Evolutionary conservation across 78 protist genomes (phyloP).

Genomic region (Andalucia godoyi): DNA sequence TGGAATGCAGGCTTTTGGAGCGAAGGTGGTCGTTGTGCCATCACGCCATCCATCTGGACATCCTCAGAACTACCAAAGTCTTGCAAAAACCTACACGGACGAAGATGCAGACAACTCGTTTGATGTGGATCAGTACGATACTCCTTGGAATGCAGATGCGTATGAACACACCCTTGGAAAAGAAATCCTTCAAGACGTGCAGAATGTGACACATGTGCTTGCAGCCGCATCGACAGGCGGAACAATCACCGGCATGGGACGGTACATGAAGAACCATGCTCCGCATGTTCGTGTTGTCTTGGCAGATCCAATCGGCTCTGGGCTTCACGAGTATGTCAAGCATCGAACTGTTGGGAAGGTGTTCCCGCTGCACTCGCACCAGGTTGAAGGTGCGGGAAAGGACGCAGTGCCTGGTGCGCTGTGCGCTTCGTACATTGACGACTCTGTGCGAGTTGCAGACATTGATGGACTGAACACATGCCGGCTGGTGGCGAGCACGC

Average conservation of each 20-base stretch:
- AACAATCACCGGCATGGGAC: constrained; percentile 8
- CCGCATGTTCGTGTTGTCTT: not conserved
- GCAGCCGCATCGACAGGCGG: constrained; percentile 3
- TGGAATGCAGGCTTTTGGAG: constrained; percentile 44
- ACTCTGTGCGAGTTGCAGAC: too few species aligned
- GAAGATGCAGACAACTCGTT: constrained; percentile 9
- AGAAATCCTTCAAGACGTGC: constrained; percentile 13
- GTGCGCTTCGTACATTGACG: too few species aligned
- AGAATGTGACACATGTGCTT: not conserved
- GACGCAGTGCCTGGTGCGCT: not conserved
- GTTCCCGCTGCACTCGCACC: not conserved
- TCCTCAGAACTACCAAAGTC: not conserved
- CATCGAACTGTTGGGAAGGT: too few species aligned
- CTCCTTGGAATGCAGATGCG: constrained; percentile 7
- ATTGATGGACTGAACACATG: too few species aligned
- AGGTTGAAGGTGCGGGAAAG: constrained; percentile 5
- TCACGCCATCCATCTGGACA: constrained; percentile 6
- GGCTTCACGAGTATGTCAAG: not conserved
- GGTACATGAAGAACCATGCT: not conserved
- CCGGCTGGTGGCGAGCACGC: too few species aligned
- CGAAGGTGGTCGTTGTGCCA: constrained; percentile 32
- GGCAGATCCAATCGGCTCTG: constrained; percentile 9
- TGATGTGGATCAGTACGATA: constrained; percentile 41
- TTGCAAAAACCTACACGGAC: constrained; percentile 38
- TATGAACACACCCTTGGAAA: constrained; percentile 29